Conservation (phyloP, 768 basidiomycete genomes). For the Leccinum rimulosum region DNA sequence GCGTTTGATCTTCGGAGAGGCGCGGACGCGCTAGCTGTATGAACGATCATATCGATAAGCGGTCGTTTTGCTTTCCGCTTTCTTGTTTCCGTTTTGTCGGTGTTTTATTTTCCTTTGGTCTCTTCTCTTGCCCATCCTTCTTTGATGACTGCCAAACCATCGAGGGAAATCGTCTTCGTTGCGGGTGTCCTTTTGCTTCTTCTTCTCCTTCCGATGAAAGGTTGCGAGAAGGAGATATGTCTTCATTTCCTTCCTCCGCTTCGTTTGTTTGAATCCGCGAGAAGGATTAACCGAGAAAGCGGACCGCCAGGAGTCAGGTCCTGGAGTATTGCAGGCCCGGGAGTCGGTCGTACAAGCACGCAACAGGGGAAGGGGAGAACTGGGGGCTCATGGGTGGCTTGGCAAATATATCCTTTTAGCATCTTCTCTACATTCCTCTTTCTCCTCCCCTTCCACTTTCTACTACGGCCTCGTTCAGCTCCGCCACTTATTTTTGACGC, state of each 20-base stretch:
- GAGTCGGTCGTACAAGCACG: background rate
- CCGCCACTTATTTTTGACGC: background rate
- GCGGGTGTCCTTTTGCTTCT: background rate
- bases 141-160: background rate
- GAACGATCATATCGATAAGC: conserved; percentile 19
- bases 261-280: background rate
- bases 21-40: background rate
- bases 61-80: background rate
- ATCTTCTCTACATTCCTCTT: background rate
- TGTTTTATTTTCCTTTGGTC: background rate
- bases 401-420: background rate
- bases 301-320: too few relatives aligned
- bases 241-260: background rate
- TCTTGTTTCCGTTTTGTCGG: background rate
- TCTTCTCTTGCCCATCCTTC: background rate
- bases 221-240: background rate
- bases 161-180: background rate
- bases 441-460: too few relatives aligned
- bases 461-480: background rate
- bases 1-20: conserved; percentile 23
- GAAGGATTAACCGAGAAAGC: background rate
- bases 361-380: too few relatives aligned
- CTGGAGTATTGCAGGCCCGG: background rate
- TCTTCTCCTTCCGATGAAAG: conserved; percentile 1
- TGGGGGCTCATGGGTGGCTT: background rate